Evolutionary conservation across 305 asterid genomes (phyloP), one percentile per base, ranked within the genome.

Genomic region (Fraxinus floribunda): DNA sequence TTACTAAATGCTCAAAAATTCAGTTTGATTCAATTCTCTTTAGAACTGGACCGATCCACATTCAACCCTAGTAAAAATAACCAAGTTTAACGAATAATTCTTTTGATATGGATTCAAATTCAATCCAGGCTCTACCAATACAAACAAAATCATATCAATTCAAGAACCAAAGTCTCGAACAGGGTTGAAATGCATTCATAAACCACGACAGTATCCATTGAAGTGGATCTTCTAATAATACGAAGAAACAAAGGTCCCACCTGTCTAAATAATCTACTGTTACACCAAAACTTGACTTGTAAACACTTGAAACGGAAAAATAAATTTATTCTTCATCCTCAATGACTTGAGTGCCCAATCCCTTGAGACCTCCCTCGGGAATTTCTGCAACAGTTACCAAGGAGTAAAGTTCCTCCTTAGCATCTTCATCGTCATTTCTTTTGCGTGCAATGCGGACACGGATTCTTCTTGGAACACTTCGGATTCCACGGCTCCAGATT

Each of bases 381-480:
- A 88, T 84, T 38, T 89, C 93, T 0, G 92, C 91, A 77, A 90
- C 93, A 4, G 93, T 90, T 60, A 90, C 93, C 89, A 90, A 85
- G 20, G 93, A 90, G 89, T 86, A 90, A 15, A 90, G 91, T 87
- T 90, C 93, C 89, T 90, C 92, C n/a, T 90, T 88, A 18, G 93
- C 93, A 78, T 90, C 93, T 73, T 90, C 93, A 16, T 90, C 93
- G 2, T 89, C 93, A 13, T 90, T 90, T 80, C 93, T 87, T 90
- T 90, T 90, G 13, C 93, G 74, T 0, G 91, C 93, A 77, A 90
- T 85, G 46, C 92, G 92, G 2, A 90, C 91, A n/a, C 93, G 86
- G 82, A 90, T 77, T 46, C 93, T 86, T 77, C 93, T 85, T 0
- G 93, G 92, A 34, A 90, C 93, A 18, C 92, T 88, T 1, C 93